Percentiles rank a stretch among this genome's conserved stretches.
Conservation (phyloP, 2,329 filamentous ascomycete species). For the Exophiala sp. region DNA sequence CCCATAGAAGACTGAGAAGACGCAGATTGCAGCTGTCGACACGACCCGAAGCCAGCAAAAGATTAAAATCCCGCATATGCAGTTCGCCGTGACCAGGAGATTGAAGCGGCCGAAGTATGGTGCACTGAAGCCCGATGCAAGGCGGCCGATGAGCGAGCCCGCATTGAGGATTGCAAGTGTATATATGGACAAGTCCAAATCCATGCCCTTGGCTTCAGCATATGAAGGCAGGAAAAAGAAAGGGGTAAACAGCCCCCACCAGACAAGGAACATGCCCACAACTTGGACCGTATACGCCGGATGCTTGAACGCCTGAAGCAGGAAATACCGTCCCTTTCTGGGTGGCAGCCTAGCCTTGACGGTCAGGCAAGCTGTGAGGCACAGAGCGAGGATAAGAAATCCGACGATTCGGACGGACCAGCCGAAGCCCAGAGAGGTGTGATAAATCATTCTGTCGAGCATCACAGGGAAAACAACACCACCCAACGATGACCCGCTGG, state of each 20-base stretch:
- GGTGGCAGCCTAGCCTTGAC: slow-evolving; percentile 3
- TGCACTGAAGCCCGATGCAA: slow-evolving; percentile 33
- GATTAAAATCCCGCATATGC: slow-evolving; percentile 31
- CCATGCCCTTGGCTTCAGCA: slow-evolving; percentile 48
- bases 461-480: slow-evolving; percentile 50
- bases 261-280: slow-evolving; percentile 62
- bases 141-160: slow-evolving; percentile 33
- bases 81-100: slow-evolving; percentile 26
- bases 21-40: slow-evolving; percentile 53
- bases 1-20: slow-evolving; percentile 61
- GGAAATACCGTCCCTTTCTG: slow-evolving; percentile 2
- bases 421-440: slow-evolving; percentile 28
- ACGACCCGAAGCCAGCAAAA: slow-evolving; percentile 48
- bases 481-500: slow-evolving; percentile 37
- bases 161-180: slow-evolving; percentile 33
- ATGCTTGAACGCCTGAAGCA: slow-evolving; percentile 24
- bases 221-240: slow-evolving; percentile 76
- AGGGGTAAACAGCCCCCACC: slow-evolving; percentile 71
- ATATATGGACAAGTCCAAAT: slow-evolving; percentile 26
- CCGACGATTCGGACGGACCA: slow-evolving; percentile 18
- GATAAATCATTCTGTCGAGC: slow-evolving; percentile 37
- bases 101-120: slow-evolving; percentile 34
- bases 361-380: slow-evolving; percentile 1
- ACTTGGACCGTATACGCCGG: slow-evolving; percentile 30
- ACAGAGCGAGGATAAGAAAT: slow-evolving; percentile 11